Evolutionary conservation across 2,329 filamentous ascomycete genomes (phyloP), one percentile per base, ranked within the genome.

Genomic region (Rachicladosporium sp.): DNA sequence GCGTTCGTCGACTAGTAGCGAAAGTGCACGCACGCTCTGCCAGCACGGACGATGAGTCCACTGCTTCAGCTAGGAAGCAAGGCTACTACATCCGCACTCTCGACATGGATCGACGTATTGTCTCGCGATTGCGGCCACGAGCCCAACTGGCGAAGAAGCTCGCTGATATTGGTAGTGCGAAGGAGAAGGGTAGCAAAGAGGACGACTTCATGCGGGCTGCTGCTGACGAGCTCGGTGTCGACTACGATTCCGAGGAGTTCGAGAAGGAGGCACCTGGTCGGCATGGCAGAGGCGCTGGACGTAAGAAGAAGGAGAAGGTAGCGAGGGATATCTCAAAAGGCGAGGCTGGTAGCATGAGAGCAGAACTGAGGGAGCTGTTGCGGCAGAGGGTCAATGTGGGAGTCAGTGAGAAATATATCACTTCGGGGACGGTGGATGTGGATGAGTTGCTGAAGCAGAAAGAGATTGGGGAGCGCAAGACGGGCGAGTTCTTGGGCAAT

Each of bases 141-240:
- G 73, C 91, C 1, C 74, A 71, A 2, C 69, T 96, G 1, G 79
- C 88, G 11, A 93, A 95, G 63, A 78, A 79, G 55, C 79, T 98
- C 10, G 82, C 87, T 1, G 89, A 96, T 53, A 74, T 82, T 1
- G 70, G 70, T 1, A 73, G 91, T 6, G 89, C 88, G 6, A 94
- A 94, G 63, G 85, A 93, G 56, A 93, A 89, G 63, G 77, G 80
- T 7, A 76, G 76, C 41, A 81, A 82, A 52, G 84, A 93, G 50
- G 84, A 94, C 49, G 77, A 85, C 41, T 91, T 88, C 78, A 68
- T 96, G 51, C 76, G 77, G 33, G 76, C 75, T 35, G 88, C 87
- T 0, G 91, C 91, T 0, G 87, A 95, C 42, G 89, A 96, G 47
- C 70, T 98, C 0, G 91, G 91, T 1, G 84, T 96, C 0, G 89